A percentile compares a stretch with the other conserved stretches of the same genome.
These are phyloP conservation scores for Ophiostoma pallidulum DNA, from an alignment of 2,329 filamentous ascomycete species.

Conservation along the genomic window DNA sequence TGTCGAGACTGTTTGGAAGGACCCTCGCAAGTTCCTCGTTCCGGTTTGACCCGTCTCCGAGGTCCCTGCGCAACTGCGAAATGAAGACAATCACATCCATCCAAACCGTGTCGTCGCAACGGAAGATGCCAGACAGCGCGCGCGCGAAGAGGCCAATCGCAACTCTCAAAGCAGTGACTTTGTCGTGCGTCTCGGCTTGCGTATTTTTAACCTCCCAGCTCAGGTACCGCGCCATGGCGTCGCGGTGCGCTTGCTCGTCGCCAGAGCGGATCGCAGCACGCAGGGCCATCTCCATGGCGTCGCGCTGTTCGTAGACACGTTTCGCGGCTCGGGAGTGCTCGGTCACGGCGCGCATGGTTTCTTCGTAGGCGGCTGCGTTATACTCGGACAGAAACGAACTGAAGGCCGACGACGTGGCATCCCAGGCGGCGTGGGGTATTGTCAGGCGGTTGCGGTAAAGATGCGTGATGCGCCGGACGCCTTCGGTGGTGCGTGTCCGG, in stretches of 20 bases:
- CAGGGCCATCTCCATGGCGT: conserved; percentile 58
- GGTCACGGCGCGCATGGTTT: conserved; percentile 60
- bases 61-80: conserved; percentile 35
- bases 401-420: conserved; percentile 64
- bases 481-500: conserved; percentile 42
- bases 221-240: conserved; percentile 58
- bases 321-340: conserved; percentile 55
- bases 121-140: conserved; percentile 60
- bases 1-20: conserved; percentile 49
- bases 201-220: conserved; percentile 69
- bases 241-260: conserved; percentile 45
- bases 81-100: conserved; percentile 74
- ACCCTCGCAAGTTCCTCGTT: conserved; percentile 28
- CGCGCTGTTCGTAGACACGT: conserved; percentile 52
- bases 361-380: conserved; percentile 61
- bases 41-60: conserved; percentile 26
- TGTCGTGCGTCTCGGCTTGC: conserved; percentile 40
- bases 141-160: conserved; percentile 66
- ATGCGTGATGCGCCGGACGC: conserved; percentile 55
- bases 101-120: conserved; percentile 68
- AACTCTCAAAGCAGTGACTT: conserved; percentile 38
- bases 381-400: conserved; percentile 66
- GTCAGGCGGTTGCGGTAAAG: conserved; percentile 62
- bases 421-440: conserved; percentile 66
- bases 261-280: conserved; percentile 46